Evolutionary conservation across 1,139 yeast species (phyloP).

Genomic region (Pneumocystis murina): DNA sequence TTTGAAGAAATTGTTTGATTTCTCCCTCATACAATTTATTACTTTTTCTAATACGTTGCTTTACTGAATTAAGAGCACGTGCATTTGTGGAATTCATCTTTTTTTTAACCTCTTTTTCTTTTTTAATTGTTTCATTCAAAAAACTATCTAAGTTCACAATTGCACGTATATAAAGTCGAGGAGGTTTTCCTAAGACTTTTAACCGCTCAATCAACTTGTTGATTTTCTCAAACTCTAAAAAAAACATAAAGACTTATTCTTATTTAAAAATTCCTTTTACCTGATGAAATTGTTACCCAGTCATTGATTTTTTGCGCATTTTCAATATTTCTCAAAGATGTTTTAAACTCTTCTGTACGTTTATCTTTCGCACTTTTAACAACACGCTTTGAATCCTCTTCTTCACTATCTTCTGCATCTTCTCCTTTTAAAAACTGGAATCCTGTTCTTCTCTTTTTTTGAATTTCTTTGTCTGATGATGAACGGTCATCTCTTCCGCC

Average conservation of each 20-base stretch:
- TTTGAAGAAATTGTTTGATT: conserved; percentile 45
- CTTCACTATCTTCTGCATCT: conserved; percentile 38
- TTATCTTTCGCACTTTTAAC: conserved; percentile 92
- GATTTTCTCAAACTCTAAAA: conserved; percentile 61
- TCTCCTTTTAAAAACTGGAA: conserved; percentile 21
- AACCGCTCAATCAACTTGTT: conserved; percentile 49
- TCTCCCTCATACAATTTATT: conserved; percentile 49
- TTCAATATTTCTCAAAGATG: conserved; percentile 52
- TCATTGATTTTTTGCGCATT: conserved; percentile 56
- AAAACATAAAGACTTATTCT: conserved; percentile 10
- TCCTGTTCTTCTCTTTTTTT: conserved; percentile 23
- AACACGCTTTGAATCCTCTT: conserved; percentile 58
- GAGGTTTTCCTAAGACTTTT: conserved; percentile 59
- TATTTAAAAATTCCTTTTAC: conserved; percentile 8
- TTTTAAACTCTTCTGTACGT: conserved; percentile 71
- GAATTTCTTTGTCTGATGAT: conserved; percentile 13
- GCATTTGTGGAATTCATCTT: conserved; percentile 72
- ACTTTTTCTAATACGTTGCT: conserved; percentile 77
- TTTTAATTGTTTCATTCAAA: conserved; percentile 40
- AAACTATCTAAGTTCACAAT: conserved; percentile 62
- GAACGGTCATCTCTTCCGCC: conserved; percentile 8
- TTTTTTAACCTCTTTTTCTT: conserved; percentile 46
- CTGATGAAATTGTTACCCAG: conserved; percentile 54
- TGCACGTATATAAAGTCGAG: conserved; percentile 54
- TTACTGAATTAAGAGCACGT: conserved; percentile 73